phyloP scores from a whole-genome alignment of 2,329 filamentous ascomycete genomes.

The Scleromitrula shiraiana region DNA sequence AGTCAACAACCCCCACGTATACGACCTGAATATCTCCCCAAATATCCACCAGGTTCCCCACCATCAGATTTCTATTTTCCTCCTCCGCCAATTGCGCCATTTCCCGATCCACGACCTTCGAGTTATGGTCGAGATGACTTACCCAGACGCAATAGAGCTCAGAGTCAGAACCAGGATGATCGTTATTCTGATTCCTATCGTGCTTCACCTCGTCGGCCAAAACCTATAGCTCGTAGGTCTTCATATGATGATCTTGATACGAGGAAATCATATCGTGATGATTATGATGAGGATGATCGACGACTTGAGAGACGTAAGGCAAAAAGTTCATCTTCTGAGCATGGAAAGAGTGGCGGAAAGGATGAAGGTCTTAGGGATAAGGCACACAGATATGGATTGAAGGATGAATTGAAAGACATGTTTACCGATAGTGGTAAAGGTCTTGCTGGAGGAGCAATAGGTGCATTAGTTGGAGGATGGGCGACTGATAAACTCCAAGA shows the following conservation, averaged over 20 bases:
- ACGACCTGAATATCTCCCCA: conserved; percentile 4
- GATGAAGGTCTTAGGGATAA: not conserved
- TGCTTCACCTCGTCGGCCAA: not conserved
- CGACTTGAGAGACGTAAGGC: not conserved
- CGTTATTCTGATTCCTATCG: not conserved
- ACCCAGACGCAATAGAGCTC: not conserved
- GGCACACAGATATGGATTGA: conserved; percentile 5
- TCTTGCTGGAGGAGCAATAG: conserved; percentile 16
- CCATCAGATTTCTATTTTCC: not conserved
- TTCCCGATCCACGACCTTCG: not conserved
- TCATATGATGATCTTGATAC: conserved; percentile 5
- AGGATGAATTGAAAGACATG: conserved; percentile 17
- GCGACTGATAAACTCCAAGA: conserved; percentile 18
- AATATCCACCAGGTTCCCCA: not conserved
- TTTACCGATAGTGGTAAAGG: conserved; percentile 20
- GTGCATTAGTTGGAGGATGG: conserved; percentile 24
- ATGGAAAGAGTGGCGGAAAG: not conserved
- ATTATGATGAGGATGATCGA: no score
- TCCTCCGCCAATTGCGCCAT: not conserved
- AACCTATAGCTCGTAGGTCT: not conserved
- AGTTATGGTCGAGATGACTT: not conserved
- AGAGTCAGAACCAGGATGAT: not conserved
- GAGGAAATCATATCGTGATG: not conserved
- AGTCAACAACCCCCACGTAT: conserved; percentile 6
- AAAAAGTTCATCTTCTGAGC: not conserved